phyloP scores from a whole-genome alignment of 805 yeast genomes.

The Yarrowia hollandica region DNA sequence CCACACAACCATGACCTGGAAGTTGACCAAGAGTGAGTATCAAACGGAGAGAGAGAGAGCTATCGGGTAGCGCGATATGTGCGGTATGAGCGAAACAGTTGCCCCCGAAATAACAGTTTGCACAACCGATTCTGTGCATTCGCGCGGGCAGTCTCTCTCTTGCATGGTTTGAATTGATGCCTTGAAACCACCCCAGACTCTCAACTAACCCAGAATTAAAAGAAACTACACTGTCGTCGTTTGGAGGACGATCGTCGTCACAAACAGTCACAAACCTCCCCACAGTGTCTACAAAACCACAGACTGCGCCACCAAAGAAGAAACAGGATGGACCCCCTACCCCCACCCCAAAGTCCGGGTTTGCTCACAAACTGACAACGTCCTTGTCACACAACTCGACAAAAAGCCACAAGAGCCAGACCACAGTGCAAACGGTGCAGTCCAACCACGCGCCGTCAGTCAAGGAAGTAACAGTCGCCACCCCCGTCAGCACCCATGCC shows the following conservation, averaged over 20 bases:
- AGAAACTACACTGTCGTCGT: constrained; percentile 19
- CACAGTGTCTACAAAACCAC: constrained; percentile 5
- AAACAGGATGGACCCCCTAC: not conserved
- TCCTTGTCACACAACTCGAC: not conserved
- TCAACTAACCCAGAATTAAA: constrained; percentile 17
- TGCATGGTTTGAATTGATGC: no score
- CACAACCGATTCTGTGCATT: no score
- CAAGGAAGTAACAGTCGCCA: not conserved
- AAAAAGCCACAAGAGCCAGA: constrained; percentile 15
- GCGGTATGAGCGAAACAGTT: no score
- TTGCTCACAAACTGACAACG: constrained; percentile 1
- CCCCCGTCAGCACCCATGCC: constrained; percentile 7
- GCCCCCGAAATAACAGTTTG: no score
- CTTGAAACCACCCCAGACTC: no score
- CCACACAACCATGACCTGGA: constrained; percentile 17
- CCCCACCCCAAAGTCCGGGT: constrained; percentile 2
- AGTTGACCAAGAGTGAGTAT: constrained; percentile 18
- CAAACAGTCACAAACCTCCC: constrained; percentile 14
- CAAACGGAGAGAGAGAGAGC: no score
- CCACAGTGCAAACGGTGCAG: constrained; percentile 3
- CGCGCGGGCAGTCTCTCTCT: no score
- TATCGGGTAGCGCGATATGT: no score
- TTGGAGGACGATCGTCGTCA: constrained; percentile 21
- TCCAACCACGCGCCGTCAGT: not conserved
- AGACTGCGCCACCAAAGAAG: not conserved